phyloP scores from a whole-genome alignment of 2,329 filamentous ascomycete genomes.

The Sclerotinia sclerotiorum region DNA sequence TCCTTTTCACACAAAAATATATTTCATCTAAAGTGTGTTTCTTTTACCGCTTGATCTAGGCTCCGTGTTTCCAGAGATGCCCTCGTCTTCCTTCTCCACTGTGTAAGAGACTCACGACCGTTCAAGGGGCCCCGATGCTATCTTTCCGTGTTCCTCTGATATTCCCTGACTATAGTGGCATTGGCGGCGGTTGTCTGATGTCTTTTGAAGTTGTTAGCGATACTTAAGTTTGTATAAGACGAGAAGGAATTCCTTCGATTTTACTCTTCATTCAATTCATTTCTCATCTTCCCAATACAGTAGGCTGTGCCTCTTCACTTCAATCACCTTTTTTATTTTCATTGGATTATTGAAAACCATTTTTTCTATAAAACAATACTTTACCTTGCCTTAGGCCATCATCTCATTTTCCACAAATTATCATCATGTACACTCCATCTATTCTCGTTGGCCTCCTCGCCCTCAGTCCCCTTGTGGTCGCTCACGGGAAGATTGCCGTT shows the following conservation, averaged over 20 bases:
- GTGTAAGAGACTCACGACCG: too few relatives aligned
- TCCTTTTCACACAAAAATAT: neutral
- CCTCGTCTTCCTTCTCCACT: too few relatives aligned
- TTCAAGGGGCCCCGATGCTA: neutral
- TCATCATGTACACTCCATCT: conserved; percentile 1
- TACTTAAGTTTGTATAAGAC: neutral
- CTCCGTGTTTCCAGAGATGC: neutral
- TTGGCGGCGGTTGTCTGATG: too few relatives aligned
- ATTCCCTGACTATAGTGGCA: neutral
- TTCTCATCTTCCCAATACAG: neutral
- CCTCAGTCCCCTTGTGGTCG: conserved; percentile 55
- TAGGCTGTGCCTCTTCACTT: conserved; percentile 7
- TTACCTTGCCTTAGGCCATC: neutral
- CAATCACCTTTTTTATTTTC: neutral
- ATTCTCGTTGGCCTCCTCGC: conserved; percentile 43
- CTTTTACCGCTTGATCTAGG: neutral
- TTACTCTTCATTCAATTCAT: neutral
- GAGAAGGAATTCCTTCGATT: neutral
- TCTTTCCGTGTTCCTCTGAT: neutral
- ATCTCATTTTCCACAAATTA: neutral
- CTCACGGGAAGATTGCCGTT: conserved; percentile 47
- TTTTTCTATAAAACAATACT: neutral
- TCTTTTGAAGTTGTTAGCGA: neutral
- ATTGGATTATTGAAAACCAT: neutral
- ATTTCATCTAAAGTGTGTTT: neutral